Percentiles rank a stretch among this genome's conserved stretches.
These are phyloP conservation scores for Nicotiana knightiana DNA, from an alignment of 257 asterid species.

Conservation along the genomic window DNA sequence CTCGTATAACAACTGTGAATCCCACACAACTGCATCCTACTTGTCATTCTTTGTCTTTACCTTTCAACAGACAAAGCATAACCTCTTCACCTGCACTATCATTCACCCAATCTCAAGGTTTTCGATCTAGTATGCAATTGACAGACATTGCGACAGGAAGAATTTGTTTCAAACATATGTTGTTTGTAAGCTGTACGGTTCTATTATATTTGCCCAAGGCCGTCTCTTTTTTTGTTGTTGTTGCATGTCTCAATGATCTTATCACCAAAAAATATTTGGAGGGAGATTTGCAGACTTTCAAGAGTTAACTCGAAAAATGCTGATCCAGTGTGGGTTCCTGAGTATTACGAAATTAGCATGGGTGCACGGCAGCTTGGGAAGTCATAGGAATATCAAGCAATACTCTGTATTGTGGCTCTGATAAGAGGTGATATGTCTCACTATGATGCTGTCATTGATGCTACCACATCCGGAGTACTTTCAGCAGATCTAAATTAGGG, in stretches of 20 bases:
- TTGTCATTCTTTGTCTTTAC: not conserved
- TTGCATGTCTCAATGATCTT: conserved; percentile 94
- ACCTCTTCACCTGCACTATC: not conserved
- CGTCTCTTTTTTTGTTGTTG: conserved; percentile 60
- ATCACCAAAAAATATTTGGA: conserved; percentile 72
- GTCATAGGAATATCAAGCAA: conserved; percentile 63
- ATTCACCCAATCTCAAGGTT: conserved; percentile 1
- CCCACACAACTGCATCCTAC: not conserved
- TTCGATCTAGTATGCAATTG: conserved; percentile 19
- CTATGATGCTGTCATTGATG: conserved; percentile 89
- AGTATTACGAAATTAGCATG: conserved; percentile 81
- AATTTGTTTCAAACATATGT: conserved; percentile 37
- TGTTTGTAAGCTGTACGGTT: conserved; percentile 59
- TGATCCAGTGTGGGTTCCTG: conserved; percentile 98
- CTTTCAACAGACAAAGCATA: not conserved
- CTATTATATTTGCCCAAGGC: conserved; percentile 53
- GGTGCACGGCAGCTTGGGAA: conserved; percentile 82
- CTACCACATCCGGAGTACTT: conserved; percentile 90
- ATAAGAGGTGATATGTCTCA: conserved; percentile 89
- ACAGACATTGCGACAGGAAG: conserved; percentile 13
- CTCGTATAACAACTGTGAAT: not conserved
- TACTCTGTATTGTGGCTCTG: conserved; percentile 93
- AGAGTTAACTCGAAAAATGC: conserved; percentile 63
- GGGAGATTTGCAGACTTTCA: conserved; percentile 93
- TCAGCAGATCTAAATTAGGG: conserved; percentile 86